Base-by-base conservation (phyloP, 306 rosid species). In the Lagenaria siceraria region DNA sequence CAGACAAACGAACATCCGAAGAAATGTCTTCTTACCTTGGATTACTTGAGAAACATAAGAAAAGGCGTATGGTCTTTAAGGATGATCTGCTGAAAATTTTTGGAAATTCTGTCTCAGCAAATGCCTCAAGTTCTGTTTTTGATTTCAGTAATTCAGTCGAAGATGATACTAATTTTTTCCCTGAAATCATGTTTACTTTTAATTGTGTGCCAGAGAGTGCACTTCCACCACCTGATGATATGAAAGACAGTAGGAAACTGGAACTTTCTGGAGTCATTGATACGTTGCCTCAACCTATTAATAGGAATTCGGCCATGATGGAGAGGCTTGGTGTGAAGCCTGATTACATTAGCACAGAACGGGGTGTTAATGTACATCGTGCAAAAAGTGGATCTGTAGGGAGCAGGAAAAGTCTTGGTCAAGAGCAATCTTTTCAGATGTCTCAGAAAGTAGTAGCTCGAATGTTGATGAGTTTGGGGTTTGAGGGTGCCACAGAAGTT, bases 161-260 rank as follows among this genome's bases (percentile, higher is more conserved):
- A 24, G 88, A 82, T 0, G 87, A 86, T 4, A 61, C 86, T 5
- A 48, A 7, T 18, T 82, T 90, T 82, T 92, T 95, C 82, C 98
- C 97, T 0, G 98, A 95, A 80, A 78, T 84, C 40, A 85, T 81
- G 82, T 95, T 80, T 76, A 65, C 90, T 5, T 84, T 82, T 76
- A 95, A 95, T 80, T 86, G 90, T 80, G 96, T 95, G 49, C 98
- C 98, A 13, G 98, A 94, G 43, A 87, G 89, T 85, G 97, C 97
- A 79, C 85, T 92, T 77, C 84, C 96, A 13, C 83, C 79, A 8
- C 68, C 78, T 22, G 75, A 61, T 54, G 86, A 82, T 81, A 82
- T 61, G 81, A 91, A 83, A 36, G 85, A 79, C 81, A 81, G 75
- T 80, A 87, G 76, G 36, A 92, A 82, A 58, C 19, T 83, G 25